Evolutionary conservation across 441 rosid species (phyloP).

Genomic region (Manihot esculenta): DNA sequence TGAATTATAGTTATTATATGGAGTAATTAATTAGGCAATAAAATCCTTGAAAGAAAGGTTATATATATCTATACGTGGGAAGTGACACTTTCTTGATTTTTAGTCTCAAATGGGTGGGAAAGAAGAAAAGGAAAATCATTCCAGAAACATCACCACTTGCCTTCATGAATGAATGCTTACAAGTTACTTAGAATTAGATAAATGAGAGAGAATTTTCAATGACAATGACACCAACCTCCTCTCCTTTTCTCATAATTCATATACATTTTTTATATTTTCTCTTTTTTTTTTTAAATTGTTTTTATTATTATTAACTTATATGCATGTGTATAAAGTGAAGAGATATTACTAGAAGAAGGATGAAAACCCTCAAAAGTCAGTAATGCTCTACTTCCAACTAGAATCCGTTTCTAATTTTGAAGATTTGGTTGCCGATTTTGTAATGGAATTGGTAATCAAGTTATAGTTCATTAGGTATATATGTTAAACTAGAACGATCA

Average conservation of each 20-base stretch:
- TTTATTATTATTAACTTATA: background rate
- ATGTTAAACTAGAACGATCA: conserved; percentile 26
- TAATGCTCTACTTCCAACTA: conserved; percentile 20
- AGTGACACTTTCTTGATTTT: conserved; percentile 14
- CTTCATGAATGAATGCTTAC: background rate
- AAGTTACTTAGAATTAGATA: background rate
- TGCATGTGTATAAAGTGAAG: background rate
- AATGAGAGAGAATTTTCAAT: conserved; percentile 32
- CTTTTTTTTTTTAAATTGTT: too few relatives aligned
- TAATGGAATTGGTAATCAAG: conserved; percentile 30
- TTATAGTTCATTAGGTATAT: conserved; percentile 28
- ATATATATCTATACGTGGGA: background rate
- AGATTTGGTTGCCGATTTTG: conserved; percentile 49
- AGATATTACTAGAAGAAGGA: conserved; percentile 29
- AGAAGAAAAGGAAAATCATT: conserved; percentile 23
- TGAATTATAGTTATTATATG: too few relatives aligned
- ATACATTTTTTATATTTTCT: too few relatives aligned
- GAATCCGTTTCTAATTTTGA: conserved; percentile 20
- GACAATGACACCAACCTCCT: conserved; percentile 28
- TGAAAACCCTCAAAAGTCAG: conserved; percentile 30
- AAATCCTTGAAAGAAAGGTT: conserved; percentile 13
- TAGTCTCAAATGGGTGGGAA: conserved; percentile 16
- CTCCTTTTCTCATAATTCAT: background rate
- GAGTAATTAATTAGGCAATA: background rate
- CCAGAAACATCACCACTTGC: conserved; percentile 27